These are phyloP conservation scores for Aspergillus mulundensis DNA, from an alignment of 495 filamentous ascomycete species.

Conservation along the genomic window DNA sequence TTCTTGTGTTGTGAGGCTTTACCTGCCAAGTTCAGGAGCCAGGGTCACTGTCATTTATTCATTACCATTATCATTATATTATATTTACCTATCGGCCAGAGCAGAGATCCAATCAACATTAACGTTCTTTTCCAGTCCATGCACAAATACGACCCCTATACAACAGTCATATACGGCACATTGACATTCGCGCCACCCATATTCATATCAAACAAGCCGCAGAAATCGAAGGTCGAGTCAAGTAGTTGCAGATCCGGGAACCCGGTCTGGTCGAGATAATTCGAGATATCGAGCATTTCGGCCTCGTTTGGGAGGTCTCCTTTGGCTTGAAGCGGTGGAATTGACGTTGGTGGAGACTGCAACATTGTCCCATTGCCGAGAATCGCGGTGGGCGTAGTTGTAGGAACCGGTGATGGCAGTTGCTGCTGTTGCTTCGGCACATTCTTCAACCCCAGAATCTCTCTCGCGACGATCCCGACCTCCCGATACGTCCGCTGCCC, in stretches of 20 bases:
- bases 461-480: constrained; percentile 19
- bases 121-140: no score
- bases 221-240: constrained; percentile 14
- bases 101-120: no score
- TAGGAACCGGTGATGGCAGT: no score
- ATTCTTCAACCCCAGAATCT: constrained; percentile 16
- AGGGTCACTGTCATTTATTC: no score
- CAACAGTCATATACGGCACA: background rate
- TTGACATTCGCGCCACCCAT: background rate
- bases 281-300: background rate
- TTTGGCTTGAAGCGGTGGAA: background rate
- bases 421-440: background rate
- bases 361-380: no score
- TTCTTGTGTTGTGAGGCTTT: no score
- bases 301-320: background rate
- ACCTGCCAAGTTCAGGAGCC: no score
- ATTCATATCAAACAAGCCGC: constrained; percentile 13
- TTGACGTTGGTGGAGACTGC: background rate
- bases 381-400: no score
- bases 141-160: no score
- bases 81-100: no score
- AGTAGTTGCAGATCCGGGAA: constrained; percentile 4
- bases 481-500: constrained; percentile 19
- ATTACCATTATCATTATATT: no score
- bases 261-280: background rate